phyloP scores from a whole-genome alignment of 169 alveolate genomes.

The Plasmodium billcollinsi region DNA sequence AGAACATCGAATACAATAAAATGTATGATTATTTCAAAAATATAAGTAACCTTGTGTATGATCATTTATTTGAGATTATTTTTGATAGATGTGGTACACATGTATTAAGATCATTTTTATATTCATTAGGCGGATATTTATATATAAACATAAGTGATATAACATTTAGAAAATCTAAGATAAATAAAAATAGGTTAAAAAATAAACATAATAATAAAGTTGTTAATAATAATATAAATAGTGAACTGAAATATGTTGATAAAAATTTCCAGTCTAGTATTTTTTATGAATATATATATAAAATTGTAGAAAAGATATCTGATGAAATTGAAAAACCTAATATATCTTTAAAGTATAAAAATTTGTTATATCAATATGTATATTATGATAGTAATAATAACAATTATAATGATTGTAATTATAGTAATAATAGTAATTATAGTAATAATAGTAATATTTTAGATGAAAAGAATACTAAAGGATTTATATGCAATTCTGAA shows the following conservation, averaged over 20 bases:
- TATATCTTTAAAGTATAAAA: slow-evolving; percentile 24
- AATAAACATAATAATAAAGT: slow-evolving; percentile 28
- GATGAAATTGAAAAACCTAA: slow-evolving; percentile 55
- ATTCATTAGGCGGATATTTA: slow-evolving; percentile 57
- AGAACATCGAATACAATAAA: slow-evolving; percentile 3
- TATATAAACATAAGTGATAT: slow-evolving; percentile 41
- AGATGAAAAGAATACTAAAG: not conserved
- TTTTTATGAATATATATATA: slow-evolving; percentile 17
- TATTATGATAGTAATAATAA: slow-evolving; percentile 28
- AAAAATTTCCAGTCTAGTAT: not conserved
- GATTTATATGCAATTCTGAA: too few species aligned
- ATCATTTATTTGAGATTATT: slow-evolving; percentile 27
- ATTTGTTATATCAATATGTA: slow-evolving; percentile 57
- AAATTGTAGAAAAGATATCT: slow-evolving; percentile 27
- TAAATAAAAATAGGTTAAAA: slow-evolving; percentile 22
- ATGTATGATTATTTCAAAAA: slow-evolving; percentile 7
- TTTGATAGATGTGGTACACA: slow-evolving; percentile 62
- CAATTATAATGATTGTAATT: too few species aligned
- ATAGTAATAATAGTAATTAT: not conserved
- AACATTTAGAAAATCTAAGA: slow-evolving; percentile 72
- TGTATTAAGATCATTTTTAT: slow-evolving; percentile 67
- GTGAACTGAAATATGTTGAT: not conserved
- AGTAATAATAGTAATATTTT: too few species aligned
- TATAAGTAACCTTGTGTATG: slow-evolving; percentile 18
- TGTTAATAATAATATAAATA: not conserved